phyloP scores from a whole-genome alignment of 768 basidiomycete genomes.

The Trametopsis cervina region DNA sequence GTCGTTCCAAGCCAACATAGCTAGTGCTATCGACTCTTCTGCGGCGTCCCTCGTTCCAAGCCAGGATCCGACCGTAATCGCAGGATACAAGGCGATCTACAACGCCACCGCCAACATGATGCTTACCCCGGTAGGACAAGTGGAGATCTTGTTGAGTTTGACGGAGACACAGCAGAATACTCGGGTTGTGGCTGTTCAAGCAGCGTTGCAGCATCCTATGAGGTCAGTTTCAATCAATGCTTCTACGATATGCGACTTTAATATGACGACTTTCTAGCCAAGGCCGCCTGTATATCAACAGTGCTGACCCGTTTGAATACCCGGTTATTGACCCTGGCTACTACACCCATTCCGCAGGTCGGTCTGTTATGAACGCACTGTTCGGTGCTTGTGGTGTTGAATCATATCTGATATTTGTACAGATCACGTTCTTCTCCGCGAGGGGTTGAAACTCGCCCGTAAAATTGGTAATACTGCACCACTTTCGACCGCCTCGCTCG shows the following conservation, averaged over 20 bases:
- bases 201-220: conserved; percentile 59
- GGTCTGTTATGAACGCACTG: conserved; percentile 2
- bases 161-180: conserved; percentile 31
- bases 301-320: conserved; percentile 48
- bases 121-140: conserved; percentile 38
- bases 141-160: conserved; percentile 48
- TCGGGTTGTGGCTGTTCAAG: conserved; percentile 48
- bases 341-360: conserved; percentile 47
- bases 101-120: conserved; percentile 34
- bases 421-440: conserved; percentile 44
- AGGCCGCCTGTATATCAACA: conserved; percentile 58
- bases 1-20: conserved; percentile 28
- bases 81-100: conserved; percentile 53
- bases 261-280: conserved; percentile 27
- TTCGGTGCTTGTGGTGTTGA: background rate
- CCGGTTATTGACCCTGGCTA: conserved; percentile 65
- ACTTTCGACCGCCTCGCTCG: conserved; percentile 35
- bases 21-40: conserved; percentile 25
- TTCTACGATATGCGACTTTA: conserved; percentile 7
- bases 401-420: background rate
- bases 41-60: conserved; percentile 37
- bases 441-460: conserved; percentile 59
- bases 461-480: conserved; percentile 46
- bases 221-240: conserved; percentile 26
- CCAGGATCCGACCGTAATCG: conserved; percentile 36